A percentile compares a stretch with the other conserved stretches of the same genome.
These are phyloP conservation scores for Russula ochroleuca DNA, from an alignment of 768 basidiomycete species.

Conservation along the genomic window DNA sequence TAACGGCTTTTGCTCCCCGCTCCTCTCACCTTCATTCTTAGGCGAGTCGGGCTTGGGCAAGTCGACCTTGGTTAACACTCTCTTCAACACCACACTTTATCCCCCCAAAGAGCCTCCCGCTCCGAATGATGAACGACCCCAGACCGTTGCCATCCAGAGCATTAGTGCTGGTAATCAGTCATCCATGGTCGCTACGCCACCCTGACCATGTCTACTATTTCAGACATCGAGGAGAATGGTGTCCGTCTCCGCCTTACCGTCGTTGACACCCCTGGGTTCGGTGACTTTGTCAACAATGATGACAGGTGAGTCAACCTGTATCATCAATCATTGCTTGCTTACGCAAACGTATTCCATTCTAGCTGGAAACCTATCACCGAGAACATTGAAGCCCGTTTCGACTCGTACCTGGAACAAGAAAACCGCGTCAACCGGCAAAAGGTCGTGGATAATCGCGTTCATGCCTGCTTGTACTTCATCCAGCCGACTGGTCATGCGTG, in stretches of 20 bases:
- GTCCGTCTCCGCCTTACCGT: constrained; percentile 97
- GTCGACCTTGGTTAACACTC: constrained; percentile 97
- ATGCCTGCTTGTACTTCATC: constrained; percentile 98
- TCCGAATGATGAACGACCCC: constrained; percentile 81
- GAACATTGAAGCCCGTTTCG: constrained; percentile 96
- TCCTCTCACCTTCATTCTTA: constrained; percentile 33
- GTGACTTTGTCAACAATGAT: constrained; percentile 99
- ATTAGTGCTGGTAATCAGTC: constrained; percentile 81
- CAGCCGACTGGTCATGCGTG: constrained; percentile 98
- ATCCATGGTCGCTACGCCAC: not conserved
- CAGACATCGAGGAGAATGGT: constrained; percentile 98
- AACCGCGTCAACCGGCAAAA: constrained; percentile 95
- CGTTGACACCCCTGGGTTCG: constrained; percentile 98
- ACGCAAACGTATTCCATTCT: constrained; percentile 24
- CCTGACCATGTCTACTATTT: constrained; percentile 15
- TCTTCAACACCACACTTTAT: constrained; percentile 96
- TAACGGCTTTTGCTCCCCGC: constrained; percentile 24
- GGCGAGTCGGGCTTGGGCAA: constrained; percentile 99
- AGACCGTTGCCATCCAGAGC: constrained; percentile 97
- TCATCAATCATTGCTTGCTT: constrained; percentile 14
- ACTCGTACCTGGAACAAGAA: constrained; percentile 96
- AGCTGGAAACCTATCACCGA: constrained; percentile 99
- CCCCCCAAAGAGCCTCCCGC: constrained; percentile 79
- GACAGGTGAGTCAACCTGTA: constrained; percentile 62
- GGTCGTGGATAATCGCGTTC: constrained; percentile 93